These are phyloP conservation scores for Aspergillus calidoustus DNA, from an alignment of 2,329 filamentous ascomycete species.

Conservation along the genomic window DNA sequence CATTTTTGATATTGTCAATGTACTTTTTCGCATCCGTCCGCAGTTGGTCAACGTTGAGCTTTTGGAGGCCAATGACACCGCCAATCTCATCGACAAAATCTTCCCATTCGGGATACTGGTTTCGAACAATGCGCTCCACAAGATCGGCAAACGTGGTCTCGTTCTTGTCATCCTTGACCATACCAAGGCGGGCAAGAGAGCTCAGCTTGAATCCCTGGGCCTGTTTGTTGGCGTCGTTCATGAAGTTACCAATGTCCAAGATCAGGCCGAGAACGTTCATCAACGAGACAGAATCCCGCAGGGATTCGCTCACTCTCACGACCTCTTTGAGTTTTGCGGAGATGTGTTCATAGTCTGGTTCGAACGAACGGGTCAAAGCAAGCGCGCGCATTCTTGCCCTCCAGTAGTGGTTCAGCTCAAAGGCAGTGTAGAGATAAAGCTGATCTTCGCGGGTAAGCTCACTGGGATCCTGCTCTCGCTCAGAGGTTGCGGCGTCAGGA, in stretches of 20 bases:
- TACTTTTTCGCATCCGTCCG: slow-evolving; percentile 86
- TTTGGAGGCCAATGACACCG: slow-evolving; percentile 78
- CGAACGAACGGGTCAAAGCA: slow-evolving; percentile 79
- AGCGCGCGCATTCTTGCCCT: slow-evolving; percentile 95
- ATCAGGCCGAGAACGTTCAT: slow-evolving; percentile 97
- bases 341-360: slow-evolving; percentile 89
- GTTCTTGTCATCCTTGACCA: slow-evolving; percentile 99
- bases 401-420: slow-evolving; percentile 97
- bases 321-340: slow-evolving; percentile 82
- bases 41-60: slow-evolving; percentile 93
- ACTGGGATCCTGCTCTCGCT: slow-evolving; percentile 79
- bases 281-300: slow-evolving; percentile 87
- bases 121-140: slow-evolving; percentile 93
- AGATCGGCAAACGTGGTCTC: slow-evolving; percentile 94
- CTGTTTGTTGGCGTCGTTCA: slow-evolving; percentile 99
- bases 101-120: slow-evolving; percentile 96
- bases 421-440: slow-evolving; percentile 90
- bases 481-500: slow-evolving; percentile 75
- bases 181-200: slow-evolving; percentile 86
- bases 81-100: slow-evolving; percentile 82
- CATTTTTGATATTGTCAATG: slow-evolving; percentile 91
- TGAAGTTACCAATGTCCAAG: slow-evolving; percentile 98
- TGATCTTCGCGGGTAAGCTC: slow-evolving; percentile 96
- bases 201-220: slow-evolving; percentile 97
- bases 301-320: slow-evolving; percentile 83